Conservation (phyloP, 179 eudicot species). For the Corrigiola litoralis region DNA sequence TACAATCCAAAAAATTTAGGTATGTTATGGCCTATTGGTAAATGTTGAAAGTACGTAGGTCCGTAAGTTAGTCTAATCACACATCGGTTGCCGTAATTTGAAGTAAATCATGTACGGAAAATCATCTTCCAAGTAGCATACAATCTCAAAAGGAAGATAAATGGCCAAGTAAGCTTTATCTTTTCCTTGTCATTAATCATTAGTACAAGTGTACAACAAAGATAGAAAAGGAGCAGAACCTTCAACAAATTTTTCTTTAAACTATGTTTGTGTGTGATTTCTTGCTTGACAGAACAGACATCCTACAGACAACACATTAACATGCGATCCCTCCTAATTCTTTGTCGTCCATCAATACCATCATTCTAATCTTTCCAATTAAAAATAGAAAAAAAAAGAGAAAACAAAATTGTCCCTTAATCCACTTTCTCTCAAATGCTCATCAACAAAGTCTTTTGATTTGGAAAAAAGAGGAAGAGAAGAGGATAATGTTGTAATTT, state of each 20-base stretch:
- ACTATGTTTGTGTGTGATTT: neutral
- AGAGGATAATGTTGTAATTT: neutral
- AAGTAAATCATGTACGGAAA: neutral
- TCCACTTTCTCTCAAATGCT: neutral
- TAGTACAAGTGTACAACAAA: neutral
- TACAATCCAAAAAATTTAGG: too few relatives aligned
- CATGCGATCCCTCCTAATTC: neutral
- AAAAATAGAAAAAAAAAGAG: neutral
- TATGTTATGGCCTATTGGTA: too few relatives aligned
- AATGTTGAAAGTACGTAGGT: too few relatives aligned
- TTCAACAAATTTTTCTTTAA: neutral
- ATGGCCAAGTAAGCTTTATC: neutral
- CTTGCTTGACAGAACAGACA: neutral
- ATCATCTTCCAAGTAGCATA: too few relatives aligned
- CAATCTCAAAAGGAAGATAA: slow-evolving; percentile 5
- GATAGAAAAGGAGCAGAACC: neutral
- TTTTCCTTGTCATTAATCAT: neutral
- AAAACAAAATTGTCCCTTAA: neutral
- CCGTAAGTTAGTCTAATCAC: too few relatives aligned
- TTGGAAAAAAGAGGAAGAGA: neutral
- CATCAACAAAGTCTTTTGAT: neutral
- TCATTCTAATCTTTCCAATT: too few relatives aligned
- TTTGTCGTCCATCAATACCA: slow-evolving; percentile 8
- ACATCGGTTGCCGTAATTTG: neutral
- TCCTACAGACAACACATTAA: neutral